Percentiles rank a stretch among this genome's conserved stretches.
These are phyloP conservation scores for Fraxinus anomala DNA, from an alignment of 257 asterid species.

Conservation along the genomic window DNA sequence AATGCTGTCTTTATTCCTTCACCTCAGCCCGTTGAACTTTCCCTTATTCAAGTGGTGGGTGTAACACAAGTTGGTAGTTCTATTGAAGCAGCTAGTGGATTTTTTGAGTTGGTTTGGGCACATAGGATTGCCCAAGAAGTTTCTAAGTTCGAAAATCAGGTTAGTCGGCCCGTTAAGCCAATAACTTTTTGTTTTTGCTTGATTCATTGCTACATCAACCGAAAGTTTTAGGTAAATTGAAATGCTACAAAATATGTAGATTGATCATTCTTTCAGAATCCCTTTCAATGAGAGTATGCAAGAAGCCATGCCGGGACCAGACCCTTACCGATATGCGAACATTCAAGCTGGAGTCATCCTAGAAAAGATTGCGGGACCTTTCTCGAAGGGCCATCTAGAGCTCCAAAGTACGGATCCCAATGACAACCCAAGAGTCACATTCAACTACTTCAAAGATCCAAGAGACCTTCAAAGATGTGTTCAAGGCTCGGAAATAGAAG, in stretches of 20 bases:
- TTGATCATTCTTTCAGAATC: conserved; percentile 15
- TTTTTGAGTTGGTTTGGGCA: conserved; percentile 40
- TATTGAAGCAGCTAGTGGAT: conserved; percentile 65
- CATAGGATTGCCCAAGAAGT: conserved; percentile 30
- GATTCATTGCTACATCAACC: neutral
- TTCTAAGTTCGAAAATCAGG: conserved; percentile 47
- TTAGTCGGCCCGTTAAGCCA: conserved; percentile 1
- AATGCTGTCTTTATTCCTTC: conserved; percentile 59
- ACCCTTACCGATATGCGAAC: neutral
- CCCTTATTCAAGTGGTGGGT: conserved; percentile 63
- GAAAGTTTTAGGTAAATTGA: neutral
- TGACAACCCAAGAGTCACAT: conserved; percentile 69
- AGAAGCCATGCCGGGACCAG: neutral
- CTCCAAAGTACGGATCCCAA: conserved; percentile 53
- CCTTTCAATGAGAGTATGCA: conserved; percentile 25
- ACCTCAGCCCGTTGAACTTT: conserved; percentile 45
- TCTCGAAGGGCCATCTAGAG: conserved; percentile 63
- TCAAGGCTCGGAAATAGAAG: conserved; percentile 47
- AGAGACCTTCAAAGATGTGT: conserved; percentile 67
- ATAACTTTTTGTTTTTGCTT: neutral
- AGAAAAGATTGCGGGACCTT: conserved; percentile 70
- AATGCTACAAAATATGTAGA: conserved; percentile 28
- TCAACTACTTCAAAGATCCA: conserved; percentile 74
- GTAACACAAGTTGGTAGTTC: conserved; percentile 52
- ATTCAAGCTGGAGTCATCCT: conserved; percentile 47